phyloP scores from a whole-genome alignment of 164 flowering plant species.

The Nymphaea thermarum region DNA sequence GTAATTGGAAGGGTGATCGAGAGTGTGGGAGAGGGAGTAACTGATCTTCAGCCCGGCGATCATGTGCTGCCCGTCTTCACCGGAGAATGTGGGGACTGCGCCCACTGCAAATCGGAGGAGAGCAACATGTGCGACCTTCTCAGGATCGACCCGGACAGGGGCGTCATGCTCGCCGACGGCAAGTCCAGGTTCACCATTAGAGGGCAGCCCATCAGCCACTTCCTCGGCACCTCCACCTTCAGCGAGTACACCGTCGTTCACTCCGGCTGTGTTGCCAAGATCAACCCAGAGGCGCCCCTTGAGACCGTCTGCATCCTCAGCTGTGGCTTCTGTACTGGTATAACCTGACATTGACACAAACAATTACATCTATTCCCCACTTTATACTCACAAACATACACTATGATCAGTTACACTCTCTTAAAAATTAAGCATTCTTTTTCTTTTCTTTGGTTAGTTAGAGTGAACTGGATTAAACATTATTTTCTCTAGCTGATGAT shows the following conservation, averaged over 20 bases:
- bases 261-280: conserved; percentile 44
- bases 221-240: conserved; percentile 54
- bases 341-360: too few relatives aligned
- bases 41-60: conserved; percentile 44
- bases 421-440: too few relatives aligned
- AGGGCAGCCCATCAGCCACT: conserved; percentile 55
- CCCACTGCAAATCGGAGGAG: conserved; percentile 50
- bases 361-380: too few relatives aligned
- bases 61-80: conserved; percentile 67
- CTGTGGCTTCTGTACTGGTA: conserved; percentile 62
- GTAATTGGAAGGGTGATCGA: conserved; percentile 36
- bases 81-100: conserved; percentile 51
- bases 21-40: conserved; percentile 61
- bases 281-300: conserved; percentile 51
- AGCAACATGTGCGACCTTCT: conserved; percentile 68
- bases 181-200: conserved; percentile 43
- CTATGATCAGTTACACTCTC: too few relatives aligned
- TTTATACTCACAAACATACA: too few relatives aligned
- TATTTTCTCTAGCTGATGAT: too few relatives aligned
- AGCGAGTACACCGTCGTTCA: conserved; percentile 52
- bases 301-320: conserved; percentile 59
- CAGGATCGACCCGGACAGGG: conserved; percentile 51
- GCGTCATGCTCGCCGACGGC: conserved; percentile 53
- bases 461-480: too few relatives aligned
- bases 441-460: too few relatives aligned